A percentile compares a stretch with the other conserved stretches of the same genome.
Conservation (phyloP, 768 basidiomycete genomes). For the Exidia glandulosa region DNA sequence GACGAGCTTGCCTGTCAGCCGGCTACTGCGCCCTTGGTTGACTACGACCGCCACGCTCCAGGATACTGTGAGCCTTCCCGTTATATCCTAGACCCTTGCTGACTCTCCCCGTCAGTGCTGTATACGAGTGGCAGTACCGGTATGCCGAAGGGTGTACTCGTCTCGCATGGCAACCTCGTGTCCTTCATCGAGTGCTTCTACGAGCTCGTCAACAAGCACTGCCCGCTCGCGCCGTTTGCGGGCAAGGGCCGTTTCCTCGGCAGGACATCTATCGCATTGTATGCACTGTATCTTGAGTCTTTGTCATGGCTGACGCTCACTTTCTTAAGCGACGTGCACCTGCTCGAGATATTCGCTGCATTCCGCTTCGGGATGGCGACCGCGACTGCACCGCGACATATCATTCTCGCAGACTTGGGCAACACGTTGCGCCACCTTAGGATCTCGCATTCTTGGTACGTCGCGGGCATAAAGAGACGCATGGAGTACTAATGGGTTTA, state of each 20-base stretch:
- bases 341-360: neutral
- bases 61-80: neutral
- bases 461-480: neutral
- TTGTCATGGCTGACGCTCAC: neutral
- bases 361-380: neutral
- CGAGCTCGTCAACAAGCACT: neutral
- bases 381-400: neutral
- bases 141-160: neutral
- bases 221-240: neutral
- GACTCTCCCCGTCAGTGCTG: neutral
- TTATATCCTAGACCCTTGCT: neutral
- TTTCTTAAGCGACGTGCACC: neutral
- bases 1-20: neutral
- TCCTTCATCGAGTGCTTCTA: neutral
- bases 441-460: neutral
- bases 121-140: neutral
- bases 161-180: neutral
- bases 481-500: neutral
- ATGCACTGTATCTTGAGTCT: neutral
- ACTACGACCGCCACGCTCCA: neutral
- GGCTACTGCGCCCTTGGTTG: neutral
- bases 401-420: neutral
- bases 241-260: neutral
- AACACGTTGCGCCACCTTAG: neutral
- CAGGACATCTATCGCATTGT: neutral